Base-by-base conservation (phyloP, 257 asterid genomes). In the Jasminum sambac region DNA sequence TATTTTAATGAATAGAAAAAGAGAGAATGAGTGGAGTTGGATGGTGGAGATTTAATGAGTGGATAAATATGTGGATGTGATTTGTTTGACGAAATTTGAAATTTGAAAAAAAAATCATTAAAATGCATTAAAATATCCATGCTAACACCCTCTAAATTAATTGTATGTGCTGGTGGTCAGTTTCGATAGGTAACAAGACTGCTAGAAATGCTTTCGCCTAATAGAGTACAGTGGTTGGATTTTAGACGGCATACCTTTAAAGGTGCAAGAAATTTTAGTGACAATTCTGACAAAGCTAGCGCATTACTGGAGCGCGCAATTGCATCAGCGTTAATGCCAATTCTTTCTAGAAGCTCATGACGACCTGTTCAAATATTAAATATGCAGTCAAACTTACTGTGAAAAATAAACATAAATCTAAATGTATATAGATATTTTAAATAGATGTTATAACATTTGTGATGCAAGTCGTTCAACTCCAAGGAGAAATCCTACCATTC, bases 251-350 rank as follows among this genome's bases (percentile, higher is more conserved):
- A 50, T 85, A 94, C 99, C 92, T 88, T 83, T 75, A 91, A 73
- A 44, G 96, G 99, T 71, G 93, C 90, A 40, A 88, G 84, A 75
- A 88, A 95, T 82, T 95, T 95, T 72, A 95, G 85, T 13, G 91
- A 75, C 67, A 95, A 68, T 40, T 94, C 99, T 52, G 96, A 70
- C 38, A 89, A 71, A 39, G 99, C 99, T 65, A 94, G 74, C 67
- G 99, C 85, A 57, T 79, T 80, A 55, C 99, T 98, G 42, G 39
- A 60, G 46, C 90, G 88, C 6, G 98, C 98, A 78, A 94, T 79
- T 68, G 76, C 90, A 80, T 91, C 98, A 25, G 96, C 95, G 78
- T 43, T 82, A 57, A 91, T 8, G 42, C 96, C 98, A 26, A 89
- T 76, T 70, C 80, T 82, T 58, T 87, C 95, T 69, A 91, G 68